Evolutionary conservation across 1,139 yeast species (phyloP).

Genomic region (Sugiyamaella grinbergsii): DNA sequence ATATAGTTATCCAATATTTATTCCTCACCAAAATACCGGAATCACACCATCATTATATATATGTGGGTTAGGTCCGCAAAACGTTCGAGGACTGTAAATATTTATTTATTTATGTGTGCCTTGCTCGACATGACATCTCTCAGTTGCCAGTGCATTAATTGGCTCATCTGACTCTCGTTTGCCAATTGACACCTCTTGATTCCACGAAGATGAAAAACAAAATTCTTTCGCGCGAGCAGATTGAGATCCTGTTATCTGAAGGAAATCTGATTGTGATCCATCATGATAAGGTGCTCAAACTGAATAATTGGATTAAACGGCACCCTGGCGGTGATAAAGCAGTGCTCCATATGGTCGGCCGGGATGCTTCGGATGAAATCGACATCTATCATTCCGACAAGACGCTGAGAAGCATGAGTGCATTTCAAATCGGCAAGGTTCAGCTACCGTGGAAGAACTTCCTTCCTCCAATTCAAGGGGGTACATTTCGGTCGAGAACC

Average conservation of each 20-base stretch:
- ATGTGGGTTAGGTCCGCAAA: not conserved
- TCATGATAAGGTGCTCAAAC: slow-evolving; percentile 58
- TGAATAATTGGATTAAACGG: slow-evolving; percentile 66
- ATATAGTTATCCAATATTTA: no score
- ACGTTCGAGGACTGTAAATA: not conserved
- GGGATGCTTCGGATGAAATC: slow-evolving; percentile 92
- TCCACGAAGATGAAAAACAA: slow-evolving; percentile 10
- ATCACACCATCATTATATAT: not conserved
- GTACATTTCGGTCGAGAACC: slow-evolving; percentile 47
- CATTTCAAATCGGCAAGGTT: slow-evolving; percentile 65
- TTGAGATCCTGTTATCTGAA: slow-evolving; percentile 59
- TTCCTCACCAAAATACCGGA: no score
- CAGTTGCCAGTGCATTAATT: not conserved
- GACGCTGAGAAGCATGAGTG: slow-evolving; percentile 52
- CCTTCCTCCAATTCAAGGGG: slow-evolving; percentile 90
- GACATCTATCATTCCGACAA: slow-evolving; percentile 58
- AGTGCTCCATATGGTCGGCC: slow-evolving; percentile 77
- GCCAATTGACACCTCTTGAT: not conserved
- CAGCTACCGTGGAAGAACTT: slow-evolving; percentile 69
- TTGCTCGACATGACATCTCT: no score
- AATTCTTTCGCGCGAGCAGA: slow-evolving; percentile 33
- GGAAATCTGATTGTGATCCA: slow-evolving; percentile 75
- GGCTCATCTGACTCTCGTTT: slow-evolving; percentile 1
- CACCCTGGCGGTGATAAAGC: slow-evolving; percentile 95
- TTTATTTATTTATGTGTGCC: no score